Base-by-base conservation (phyloP, 345 rosid genomes). In the Arabidopsis arenosa region DNA sequence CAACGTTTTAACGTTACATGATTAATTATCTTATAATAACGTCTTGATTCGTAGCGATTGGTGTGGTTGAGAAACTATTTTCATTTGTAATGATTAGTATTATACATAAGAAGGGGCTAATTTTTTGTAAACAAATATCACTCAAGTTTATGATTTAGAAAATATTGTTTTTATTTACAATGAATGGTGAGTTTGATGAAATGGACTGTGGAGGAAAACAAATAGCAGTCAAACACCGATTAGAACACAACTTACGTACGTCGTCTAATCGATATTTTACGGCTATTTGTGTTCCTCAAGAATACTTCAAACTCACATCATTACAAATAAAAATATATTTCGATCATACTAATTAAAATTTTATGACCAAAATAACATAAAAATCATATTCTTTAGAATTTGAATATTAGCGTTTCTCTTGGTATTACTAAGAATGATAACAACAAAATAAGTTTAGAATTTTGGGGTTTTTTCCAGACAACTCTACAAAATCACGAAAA, bases 141-240 rank as follows among this genome's bases (percentile, higher is more conserved):
- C 5, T 11, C 1, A 18, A 1, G 14, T 23, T 3, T 28, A 28
- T 28, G 32, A 28, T 28, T 28, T 28, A 28, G 4, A 28, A 28
- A 28, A 28, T 28, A 11, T 40, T 11, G 44, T 4, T 40, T 40
- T 4, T 4, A 0, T 40, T 40, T 18, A 1, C 9, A 52, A 52
- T 49, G 28, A 51, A 21, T 51, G 14, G 30, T 51, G 56, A 21
- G 32, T 51, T 18, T 51, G 55, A 51, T 51, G 55, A 51, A 48
- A 48, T 4, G n/a, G 47, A 43, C 4, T 43, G 47, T 4, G 47
- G 5, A 43, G n/a, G 21, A 5, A 45, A 45, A 5, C 5, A 43
- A 0, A 12, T 15, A 5, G 56, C 6, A 4, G 15, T 53, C 0
- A 3, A 53, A 53, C 14, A 52, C 32, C 14, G 21, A n/a, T 47